Conservation (phyloP, 2,329 filamentous ascomycete genomes). For the Aspergillus arachidicola region DNA sequence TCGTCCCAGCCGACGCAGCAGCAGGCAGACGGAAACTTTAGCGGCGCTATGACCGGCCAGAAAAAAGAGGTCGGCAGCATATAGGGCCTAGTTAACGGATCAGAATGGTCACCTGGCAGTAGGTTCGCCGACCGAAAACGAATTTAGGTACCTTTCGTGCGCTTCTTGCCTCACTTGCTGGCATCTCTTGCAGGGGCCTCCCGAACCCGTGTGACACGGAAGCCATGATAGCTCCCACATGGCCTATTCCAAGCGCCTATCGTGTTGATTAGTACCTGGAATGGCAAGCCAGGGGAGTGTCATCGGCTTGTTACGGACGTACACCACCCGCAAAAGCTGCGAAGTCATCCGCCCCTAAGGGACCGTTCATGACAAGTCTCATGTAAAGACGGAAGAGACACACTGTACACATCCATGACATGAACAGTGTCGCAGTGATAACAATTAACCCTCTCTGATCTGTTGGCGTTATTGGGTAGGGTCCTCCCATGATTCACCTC, state of each 20-base stretch:
- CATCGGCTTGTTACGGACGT: slow-evolving; percentile 2
- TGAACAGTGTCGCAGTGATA: slow-evolving; percentile 22
- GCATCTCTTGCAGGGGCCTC: slow-evolving; percentile 7
- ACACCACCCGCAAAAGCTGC: slow-evolving; percentile 21
- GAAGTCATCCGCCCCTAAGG: slow-evolving; percentile 25
- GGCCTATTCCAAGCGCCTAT: slow-evolving; percentile 24
- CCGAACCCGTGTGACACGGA: slow-evolving; percentile 28
- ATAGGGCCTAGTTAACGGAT: too few species aligned
- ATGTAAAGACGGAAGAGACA: slow-evolving; percentile 26
- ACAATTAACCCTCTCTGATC: slow-evolving; percentile 21
- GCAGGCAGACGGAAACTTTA: neutral
- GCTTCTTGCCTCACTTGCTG: too few species aligned
- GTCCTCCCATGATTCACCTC: slow-evolving; percentile 12
- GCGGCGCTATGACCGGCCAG: neutral
- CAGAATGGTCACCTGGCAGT: too few species aligned
- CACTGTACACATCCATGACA: slow-evolving; percentile 27
- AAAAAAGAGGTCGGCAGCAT: too few species aligned
- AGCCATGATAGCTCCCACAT: slow-evolving; percentile 26
- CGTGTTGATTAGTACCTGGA: too few species aligned
- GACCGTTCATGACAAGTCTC: slow-evolving; percentile 27
- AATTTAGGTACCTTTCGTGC: too few species aligned
- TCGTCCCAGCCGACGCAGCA: neutral
- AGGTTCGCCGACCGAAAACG: too few species aligned
- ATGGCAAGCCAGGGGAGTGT: neutral
- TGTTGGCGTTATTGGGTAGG: slow-evolving; percentile 19